phyloP scores from a whole-genome alignment of 2,329 filamentous ascomycete genomes.

The Calycina marina region DNA sequence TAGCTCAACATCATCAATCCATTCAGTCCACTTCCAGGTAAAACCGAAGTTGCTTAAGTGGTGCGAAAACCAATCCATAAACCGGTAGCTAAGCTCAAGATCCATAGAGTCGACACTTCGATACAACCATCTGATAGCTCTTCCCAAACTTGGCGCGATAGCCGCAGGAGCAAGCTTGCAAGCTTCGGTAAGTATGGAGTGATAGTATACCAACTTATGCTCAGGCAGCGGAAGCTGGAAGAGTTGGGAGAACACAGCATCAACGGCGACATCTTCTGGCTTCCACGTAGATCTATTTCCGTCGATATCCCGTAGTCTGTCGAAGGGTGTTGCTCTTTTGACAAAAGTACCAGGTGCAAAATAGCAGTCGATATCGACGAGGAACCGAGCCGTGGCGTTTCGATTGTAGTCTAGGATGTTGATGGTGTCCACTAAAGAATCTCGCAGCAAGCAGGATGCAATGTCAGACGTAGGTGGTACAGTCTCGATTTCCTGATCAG shows the following conservation, averaged over 20 bases:
- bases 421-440: slow-evolving; percentile 80
- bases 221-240: slow-evolving; percentile 76
- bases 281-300: slow-evolving; percentile 72
- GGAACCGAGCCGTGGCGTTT: slow-evolving; percentile 67
- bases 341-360: slow-evolving; percentile 84
- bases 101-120: slow-evolving; percentile 71
- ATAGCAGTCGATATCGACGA: slow-evolving; percentile 92
- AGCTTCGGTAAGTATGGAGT: slow-evolving; percentile 83
- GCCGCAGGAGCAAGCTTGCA: slow-evolving; percentile 93
- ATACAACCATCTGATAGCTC: slow-evolving; percentile 87
- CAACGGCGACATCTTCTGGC: slow-evolving; percentile 92
- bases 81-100: slow-evolving; percentile 71
- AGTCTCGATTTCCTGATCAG: slow-evolving; percentile 73
- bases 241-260: slow-evolving; percentile 91
- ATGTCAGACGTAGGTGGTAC: slow-evolving; percentile 67
- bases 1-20: slow-evolving; percentile 73
- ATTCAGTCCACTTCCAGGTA: slow-evolving; percentile 98
- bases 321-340: slow-evolving; percentile 84
- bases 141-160: slow-evolving; percentile 85
- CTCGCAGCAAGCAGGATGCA: slow-evolving; percentile 69
- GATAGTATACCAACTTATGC: slow-evolving; percentile 94
- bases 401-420: slow-evolving; percentile 91
- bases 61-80: slow-evolving; percentile 95
- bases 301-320: slow-evolving; percentile 62
- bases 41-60: slow-evolving; percentile 98